phyloP scores from a whole-genome alignment of 164 flowering plant species.

The Tinospora cordifolia region DNA sequence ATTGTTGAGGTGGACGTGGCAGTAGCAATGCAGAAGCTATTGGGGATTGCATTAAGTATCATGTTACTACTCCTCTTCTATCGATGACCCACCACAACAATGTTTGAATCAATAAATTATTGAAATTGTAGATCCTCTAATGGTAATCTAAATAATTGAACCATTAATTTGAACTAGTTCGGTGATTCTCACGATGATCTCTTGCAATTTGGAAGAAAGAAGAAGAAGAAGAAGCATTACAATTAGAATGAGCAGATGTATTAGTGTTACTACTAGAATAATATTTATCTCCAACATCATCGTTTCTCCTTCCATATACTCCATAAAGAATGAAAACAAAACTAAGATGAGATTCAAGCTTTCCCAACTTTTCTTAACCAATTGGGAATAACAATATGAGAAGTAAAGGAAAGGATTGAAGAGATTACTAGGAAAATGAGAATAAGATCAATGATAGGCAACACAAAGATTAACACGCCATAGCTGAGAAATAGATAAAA shows the following conservation, averaged over 20 bases:
- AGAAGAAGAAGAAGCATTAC: too few species aligned
- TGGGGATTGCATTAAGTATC: too few species aligned
- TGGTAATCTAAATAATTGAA: slow-evolving; percentile 19
- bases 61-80: slow-evolving; percentile 57
- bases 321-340: slow-evolving; percentile 62
- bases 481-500: slow-evolving; percentile 22
- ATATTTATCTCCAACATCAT: slow-evolving; percentile 17
- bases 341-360: slow-evolving; percentile 55
- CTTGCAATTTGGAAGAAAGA: background rate
- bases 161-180: slow-evolving; percentile 24
- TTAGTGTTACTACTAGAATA: background rate
- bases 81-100: slow-evolving; percentile 6
- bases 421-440: slow-evolving; percentile 38
- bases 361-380: slow-evolving; percentile 61
- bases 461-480: slow-evolving; percentile 34
- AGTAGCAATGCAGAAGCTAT: too few species aligned
- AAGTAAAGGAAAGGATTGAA: slow-evolving; percentile 32
- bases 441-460: slow-evolving; percentile 28
- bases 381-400: slow-evolving; percentile 33
- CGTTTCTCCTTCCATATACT: slow-evolving; percentile 34
- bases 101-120: background rate
- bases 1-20: slow-evolving; percentile 20
- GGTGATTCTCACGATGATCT: background rate
- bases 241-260: background rate
- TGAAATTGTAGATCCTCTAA: slow-evolving; percentile 15